Base-by-base conservation (phyloP, 768 basidiomycete species). In the Suillus bovinus region DNA sequence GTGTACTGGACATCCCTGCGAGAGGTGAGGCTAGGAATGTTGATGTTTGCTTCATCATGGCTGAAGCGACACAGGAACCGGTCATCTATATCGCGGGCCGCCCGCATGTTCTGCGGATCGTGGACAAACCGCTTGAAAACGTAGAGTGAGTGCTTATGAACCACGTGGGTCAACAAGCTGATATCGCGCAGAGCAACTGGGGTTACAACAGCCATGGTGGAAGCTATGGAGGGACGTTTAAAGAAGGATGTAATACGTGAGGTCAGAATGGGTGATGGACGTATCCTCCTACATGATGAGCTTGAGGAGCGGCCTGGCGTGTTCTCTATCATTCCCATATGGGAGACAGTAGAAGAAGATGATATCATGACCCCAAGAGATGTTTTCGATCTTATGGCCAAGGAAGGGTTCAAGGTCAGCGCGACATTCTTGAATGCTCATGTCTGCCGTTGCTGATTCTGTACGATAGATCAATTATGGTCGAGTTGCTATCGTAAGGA, bases 1-100 rank as follows among this genome's bases (percentile, higher is more conserved):
- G 89, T 95, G 16, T 88, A 86, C 63, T 99, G 97, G 97, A 98
- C 95, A n/a, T 96, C 93, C 0, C 74, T 99, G 62, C 84, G 97
- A 71, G 95, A 98, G 79, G 93, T 90, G 57, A 61, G 77, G 64
- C 57, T 33, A n/a, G 38, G 13, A 29, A 63, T 20, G 16, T 6
- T 2, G 56, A 16, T 41, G 14, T 58, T n/a, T 6, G 7, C 39
- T 2, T 31, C 49, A 22, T 6, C 33, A 34, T 33, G 53, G 58
- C 56, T 38, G 60, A 58, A 56, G 31, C 61, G 29, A 9, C 68
- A 8, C 61, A 93, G 90, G 96, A 97, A 78, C 96, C 96, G 29
- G 96, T 99, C 4, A 81, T 98, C 49, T 97, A 95, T 69, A 83
- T 97, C 52, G 84, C 88, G 31, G 93, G 93, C 7, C 81, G 89